phyloP scores from a whole-genome alignment of 2,329 filamentous ascomycete genomes.

The Fusarium tupiense region DNA sequence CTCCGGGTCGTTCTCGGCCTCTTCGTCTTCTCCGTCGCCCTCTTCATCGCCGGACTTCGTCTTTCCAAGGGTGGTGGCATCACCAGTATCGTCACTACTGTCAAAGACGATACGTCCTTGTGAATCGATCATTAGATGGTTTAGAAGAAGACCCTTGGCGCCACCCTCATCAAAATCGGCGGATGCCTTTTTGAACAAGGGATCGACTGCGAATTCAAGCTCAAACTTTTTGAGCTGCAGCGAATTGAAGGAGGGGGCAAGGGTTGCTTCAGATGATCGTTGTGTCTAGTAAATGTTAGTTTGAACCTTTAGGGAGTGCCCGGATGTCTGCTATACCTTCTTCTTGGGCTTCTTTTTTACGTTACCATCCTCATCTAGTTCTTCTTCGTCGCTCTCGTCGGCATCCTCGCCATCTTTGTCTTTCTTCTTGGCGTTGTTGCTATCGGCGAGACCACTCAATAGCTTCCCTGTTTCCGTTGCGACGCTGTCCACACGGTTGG shows the following conservation, averaged over 20 bases:
- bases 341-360: conserved; percentile 74
- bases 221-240: conserved; percentile 97
- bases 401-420: conserved; percentile 72
- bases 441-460: conserved; percentile 91
- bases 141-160: conserved; percentile 92
- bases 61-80: conserved; percentile 52
- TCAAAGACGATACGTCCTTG: conserved; percentile 96
- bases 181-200: conserved; percentile 98
- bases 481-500: conserved; percentile 96
- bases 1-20: conserved; percentile 48
- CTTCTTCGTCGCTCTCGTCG: conserved; percentile 73
- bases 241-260: conserved; percentile 87
- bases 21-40: conserved; percentile 51
- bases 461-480: conserved; percentile 97
- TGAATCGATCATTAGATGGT: conserved; percentile 94
- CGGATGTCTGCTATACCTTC: conserved; percentile 64
- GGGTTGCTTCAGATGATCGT: conserved; percentile 89
- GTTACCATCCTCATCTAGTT: conserved; percentile 70
- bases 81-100: conserved; percentile 86
- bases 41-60: conserved; percentile 53
- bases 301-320: neutral
- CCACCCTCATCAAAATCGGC: conserved; percentile 99
- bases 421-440: conserved; percentile 79
- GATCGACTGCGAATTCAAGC: conserved; percentile 94
- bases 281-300: conserved; percentile 58